Evolutionary conservation across 352 stramenopile genomes (phyloP).

Genomic region (Globisporangium barbulae): DNA sequence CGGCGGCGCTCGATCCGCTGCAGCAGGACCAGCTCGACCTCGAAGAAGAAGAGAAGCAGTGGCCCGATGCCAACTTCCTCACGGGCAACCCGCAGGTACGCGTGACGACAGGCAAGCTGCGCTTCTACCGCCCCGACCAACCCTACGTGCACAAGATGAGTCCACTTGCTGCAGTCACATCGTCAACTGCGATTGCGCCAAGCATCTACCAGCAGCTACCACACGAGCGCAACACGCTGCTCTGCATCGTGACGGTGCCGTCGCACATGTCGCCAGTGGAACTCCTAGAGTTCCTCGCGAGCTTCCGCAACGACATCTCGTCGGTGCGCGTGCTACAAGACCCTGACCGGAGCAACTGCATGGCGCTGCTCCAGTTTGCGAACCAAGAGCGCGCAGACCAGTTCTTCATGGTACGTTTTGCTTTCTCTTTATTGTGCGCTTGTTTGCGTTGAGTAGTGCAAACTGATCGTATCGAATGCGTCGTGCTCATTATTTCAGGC

Average conservation of each 20-base stretch:
- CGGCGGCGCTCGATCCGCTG: not conserved
- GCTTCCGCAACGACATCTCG: conserved; percentile 69
- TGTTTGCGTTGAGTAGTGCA: not conserved
- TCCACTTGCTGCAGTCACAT: conserved; percentile 9
- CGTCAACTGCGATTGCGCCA: not conserved
- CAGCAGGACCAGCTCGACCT: not conserved
- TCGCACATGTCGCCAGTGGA: conserved; percentile 84
- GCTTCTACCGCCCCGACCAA: conserved; percentile 77
- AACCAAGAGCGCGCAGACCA: conserved; percentile 75
- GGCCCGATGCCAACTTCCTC: conserved; percentile 50
- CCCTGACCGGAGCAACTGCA: conserved; percentile 77
- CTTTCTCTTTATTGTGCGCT: not conserved
- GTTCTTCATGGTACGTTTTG: conserved; percentile 55
- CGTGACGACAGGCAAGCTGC: conserved; percentile 71
- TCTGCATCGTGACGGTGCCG: conserved; percentile 82
- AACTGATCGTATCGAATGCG: not conserved
- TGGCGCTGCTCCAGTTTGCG: conserved; percentile 82
- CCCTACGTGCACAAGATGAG: conserved; percentile 25
- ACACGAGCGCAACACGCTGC: conserved; percentile 60
- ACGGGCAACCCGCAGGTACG: conserved; percentile 78
- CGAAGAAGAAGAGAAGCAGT: conserved; percentile 21
- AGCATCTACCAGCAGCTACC: conserved; percentile 38
- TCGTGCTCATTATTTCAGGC: conserved; percentile 27
- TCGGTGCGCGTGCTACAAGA: conserved; percentile 83
- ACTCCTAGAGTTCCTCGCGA: conserved; percentile 78